These are phyloP conservation scores for Entomortierella lignicola DNA, from an alignment of 192 early-diverging fungal species.

Conservation along the genomic window DNA sequence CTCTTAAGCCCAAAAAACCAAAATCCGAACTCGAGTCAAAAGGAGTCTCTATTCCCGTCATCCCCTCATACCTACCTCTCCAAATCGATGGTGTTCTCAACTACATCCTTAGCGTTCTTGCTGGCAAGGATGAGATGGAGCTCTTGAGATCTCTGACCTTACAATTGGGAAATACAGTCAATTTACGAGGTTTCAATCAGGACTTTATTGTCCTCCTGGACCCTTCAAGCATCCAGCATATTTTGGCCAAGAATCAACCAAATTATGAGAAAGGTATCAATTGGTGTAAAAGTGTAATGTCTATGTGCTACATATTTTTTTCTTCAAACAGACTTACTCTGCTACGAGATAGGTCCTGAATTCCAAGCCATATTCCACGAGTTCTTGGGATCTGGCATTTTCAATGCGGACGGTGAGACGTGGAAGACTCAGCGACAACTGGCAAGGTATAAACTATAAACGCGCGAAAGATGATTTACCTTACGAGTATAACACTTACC, in stretches of 20 bases:
- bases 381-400: conserved; percentile 76
- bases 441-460: conserved; percentile 20
- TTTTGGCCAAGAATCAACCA: conserved; percentile 48
- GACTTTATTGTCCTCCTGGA: conserved; percentile 38
- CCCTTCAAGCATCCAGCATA: conserved; percentile 44
- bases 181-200: conserved; percentile 27
- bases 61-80: conserved; percentile 25
- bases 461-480: too few relatives aligned
- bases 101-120: conserved; percentile 14
- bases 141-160: background rate
- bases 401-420: conserved; percentile 73
- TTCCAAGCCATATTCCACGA: conserved; percentile 59
- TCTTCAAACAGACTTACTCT: background rate
- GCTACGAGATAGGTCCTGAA: conserved; percentile 22
- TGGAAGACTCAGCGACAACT: conserved; percentile 73
- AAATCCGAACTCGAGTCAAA: conserved; percentile 42
- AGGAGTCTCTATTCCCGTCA: conserved; percentile 10
- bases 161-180: conserved; percentile 20
- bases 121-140: conserved; percentile 27
- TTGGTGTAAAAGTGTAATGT: background rate
- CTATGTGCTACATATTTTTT: too few relatives aligned
- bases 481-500: too few relatives aligned
- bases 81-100: conserved; percentile 22
- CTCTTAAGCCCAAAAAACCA: conserved; percentile 34
- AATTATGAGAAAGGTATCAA: conserved; percentile 45